Base-by-base conservation (phyloP, 352 stramenopile species). In the Pythium dissotocum region DNA sequence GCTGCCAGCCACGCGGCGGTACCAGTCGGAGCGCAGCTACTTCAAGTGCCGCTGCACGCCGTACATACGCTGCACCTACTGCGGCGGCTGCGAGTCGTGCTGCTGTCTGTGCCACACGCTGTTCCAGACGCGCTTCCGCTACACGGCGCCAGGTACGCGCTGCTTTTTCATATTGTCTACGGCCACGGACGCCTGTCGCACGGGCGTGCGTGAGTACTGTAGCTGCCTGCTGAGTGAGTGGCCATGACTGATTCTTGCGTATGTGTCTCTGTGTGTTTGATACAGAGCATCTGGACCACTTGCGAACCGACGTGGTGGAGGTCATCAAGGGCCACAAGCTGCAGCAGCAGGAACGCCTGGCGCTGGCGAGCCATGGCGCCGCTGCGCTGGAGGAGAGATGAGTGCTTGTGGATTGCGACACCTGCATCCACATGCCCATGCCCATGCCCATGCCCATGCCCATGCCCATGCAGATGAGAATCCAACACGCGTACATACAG, bases 41-140 rank as follows among this genome's bases (percentile, higher is more conserved):
- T 91, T 91, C 55, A 85, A 90, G 67, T 95, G 87, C 60, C 72
- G 76, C 52, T 95, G 85, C 64, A 63, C 79, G 42, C 78, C 78
- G 33, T 83, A 78, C 35, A 60, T 87, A n/a, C 77, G 75, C 14
- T 95, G 87, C 63, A 60, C 73, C 6, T 78, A 90, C 57, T 95
- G 87, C 65, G 84, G 84, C 28, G 85, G 84, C 61, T 95, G 87
- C 52, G 85, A 94, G 71, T 88, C 83, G 44, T 95, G 87, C 67
- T 85, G 79, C 61, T 95, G 87, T 32, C 66, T 91, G 51, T 95
- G 87, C 48, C 87, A 95, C 77, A 95, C 87, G 53, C 78, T 90
- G n/a, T 95, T 93, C 77, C 85, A 93, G 73, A 95, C 85, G 24
- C 87, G 87, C 44, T 93, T 91, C 70, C 87, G 87, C 60, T 87